Evolutionary conservation across 345 rosid species (phyloP), one percentile per base, ranked within the genome.

Genomic region (Salix caprea): DNA sequence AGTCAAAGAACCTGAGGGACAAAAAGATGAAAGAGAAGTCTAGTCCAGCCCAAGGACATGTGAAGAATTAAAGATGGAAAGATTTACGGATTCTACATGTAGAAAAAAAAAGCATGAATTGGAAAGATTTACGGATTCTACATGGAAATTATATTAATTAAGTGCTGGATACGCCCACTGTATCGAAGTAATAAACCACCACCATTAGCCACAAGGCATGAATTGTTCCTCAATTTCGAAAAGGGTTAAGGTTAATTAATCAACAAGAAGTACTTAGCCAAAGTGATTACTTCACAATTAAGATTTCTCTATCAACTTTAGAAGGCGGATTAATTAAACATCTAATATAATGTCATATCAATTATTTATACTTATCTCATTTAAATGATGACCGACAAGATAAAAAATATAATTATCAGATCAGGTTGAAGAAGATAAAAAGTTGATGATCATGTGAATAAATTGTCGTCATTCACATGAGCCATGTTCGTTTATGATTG

Each of bases 131-230:
- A n/a, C n/a, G n/a, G n/a, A n/a, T n/a, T n/a, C n/a, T n/a, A n/a
- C n/a, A n/a, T n/a, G n/a, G n/a, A n/a, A n/a, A n/a, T n/a, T n/a
- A n/a, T n/a, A n/a, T 10, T 62, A 10, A 16, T 28, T 9, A 6
- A 65, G 64, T 0, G 89, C 84, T 84, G n/a, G 72, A 46, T 71
- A 64, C 24, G 82, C 82, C 79, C 85, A 70, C 78, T 26, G 82
- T 82, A 79, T 82, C 62, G 71, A 39, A 50, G 28, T 72, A 75
- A 84, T 80, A 76, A 81, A 81, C 70, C 76, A 21, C 70, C 76
- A 21, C 61, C 14, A 39, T 32, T 65, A 36, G 13, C 60, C 60
- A 73, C 14, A 58, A 67, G 73, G 74, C 69, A 61, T 75, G 70
- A 23, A 19, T n/a, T 18, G 32, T 4, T 75, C 74, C 65, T 39